phyloP scores from a whole-genome alignment of 768 basidiomycete species.

The Mycena indigotica region DNA sequence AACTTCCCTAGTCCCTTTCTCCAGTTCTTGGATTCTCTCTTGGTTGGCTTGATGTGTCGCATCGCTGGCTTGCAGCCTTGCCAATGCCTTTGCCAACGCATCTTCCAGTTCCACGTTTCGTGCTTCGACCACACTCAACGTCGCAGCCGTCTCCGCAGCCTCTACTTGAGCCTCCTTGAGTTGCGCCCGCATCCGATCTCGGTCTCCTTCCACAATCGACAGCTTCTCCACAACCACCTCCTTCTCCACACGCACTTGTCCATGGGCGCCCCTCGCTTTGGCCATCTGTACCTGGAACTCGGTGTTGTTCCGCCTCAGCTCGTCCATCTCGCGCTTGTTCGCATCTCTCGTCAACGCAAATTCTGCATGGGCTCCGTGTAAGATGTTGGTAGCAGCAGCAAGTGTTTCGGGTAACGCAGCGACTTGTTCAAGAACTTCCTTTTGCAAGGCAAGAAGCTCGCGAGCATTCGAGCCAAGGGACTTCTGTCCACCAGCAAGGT shows the following conservation, averaged over 20 bases:
- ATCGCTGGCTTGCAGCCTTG: conserved; percentile 73
- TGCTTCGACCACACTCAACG: conserved; percentile 49
- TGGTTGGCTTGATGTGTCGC: conserved; percentile 61
- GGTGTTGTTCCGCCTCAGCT: conserved; percentile 64
- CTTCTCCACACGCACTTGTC: conserved; percentile 82
- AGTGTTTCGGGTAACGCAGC: conserved; percentile 62
- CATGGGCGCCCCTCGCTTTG: conserved; percentile 76
- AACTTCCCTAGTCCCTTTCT: conserved; percentile 60
- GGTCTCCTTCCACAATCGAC: conserved; percentile 59
- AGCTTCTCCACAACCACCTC: conserved; percentile 70
- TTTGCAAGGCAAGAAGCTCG: conserved; percentile 53
- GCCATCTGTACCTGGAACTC: conserved; percentile 74
- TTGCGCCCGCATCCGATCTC: conserved; percentile 59
- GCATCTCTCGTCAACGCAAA: conserved; percentile 58
- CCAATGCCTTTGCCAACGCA: conserved; percentile 71
- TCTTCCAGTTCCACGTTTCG: conserved; percentile 67
- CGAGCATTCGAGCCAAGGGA: conserved; percentile 48
- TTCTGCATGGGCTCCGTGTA: conserved; percentile 66
- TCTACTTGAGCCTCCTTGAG: conserved; percentile 55
- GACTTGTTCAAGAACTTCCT: conserved; percentile 56
- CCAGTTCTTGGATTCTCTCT: conserved; percentile 62
- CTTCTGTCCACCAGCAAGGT: conserved; percentile 54
- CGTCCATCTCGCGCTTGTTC: conserved; percentile 66
- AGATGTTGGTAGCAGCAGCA: conserved; percentile 48
- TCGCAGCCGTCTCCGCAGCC: conserved; percentile 45